Base-by-base conservation (phyloP, 2,329 filamentous ascomycete species). In the Drechslera avenae region DNA sequence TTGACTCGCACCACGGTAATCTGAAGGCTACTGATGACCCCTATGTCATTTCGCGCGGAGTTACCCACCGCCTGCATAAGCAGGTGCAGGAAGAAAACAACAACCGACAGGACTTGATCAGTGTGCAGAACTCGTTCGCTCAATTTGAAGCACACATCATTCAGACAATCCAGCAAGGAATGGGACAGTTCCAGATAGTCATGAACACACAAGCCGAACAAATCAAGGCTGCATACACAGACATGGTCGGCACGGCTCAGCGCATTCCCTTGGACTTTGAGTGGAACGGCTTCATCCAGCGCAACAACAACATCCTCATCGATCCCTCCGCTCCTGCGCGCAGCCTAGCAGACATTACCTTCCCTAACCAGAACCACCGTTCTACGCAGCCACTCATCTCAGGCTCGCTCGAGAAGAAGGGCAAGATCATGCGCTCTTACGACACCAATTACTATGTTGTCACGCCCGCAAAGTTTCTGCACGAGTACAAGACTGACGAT, bases 1-100 rank as follows among this genome's bases (percentile, higher is more conserved):
- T 87, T 65, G 91, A 95, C 62, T 88, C 91, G 1, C 81, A 83
- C 3, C 86, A 87, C 32, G 89, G 86, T 53, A 88, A 84, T 67
- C 77, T 93, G 63, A 83, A 84, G 35, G 83, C 90, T 2, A 69
- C 78, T 10, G 86, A 96, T 28, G 94, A 99, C 71, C 94, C 94
- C 4, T 99, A 97, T 70, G 82, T 97, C 49, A 73, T 97, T 37
- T 85, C 88, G 65, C 86, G 93, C 26, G 89, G 90, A 52, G 86
- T 97, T 50, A 77, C 90, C 59, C 84, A 97, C 77, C 86, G 91
- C 35, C 80, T 99, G 47, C 87, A 90, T 81, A 93, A 89, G 79
- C 94, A 99, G 78, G 84, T 97, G 30, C 80, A 90, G 39, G 91
- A 96, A 70, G 94, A 99, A 79, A 99, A 99, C 81, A 95, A 92